A percentile compares a stretch with the other conserved stretches of the same genome.
These are phyloP conservation scores for Silene latifolia DNA, from an alignment of 148 eudicot species.

Conservation along the genomic window DNA sequence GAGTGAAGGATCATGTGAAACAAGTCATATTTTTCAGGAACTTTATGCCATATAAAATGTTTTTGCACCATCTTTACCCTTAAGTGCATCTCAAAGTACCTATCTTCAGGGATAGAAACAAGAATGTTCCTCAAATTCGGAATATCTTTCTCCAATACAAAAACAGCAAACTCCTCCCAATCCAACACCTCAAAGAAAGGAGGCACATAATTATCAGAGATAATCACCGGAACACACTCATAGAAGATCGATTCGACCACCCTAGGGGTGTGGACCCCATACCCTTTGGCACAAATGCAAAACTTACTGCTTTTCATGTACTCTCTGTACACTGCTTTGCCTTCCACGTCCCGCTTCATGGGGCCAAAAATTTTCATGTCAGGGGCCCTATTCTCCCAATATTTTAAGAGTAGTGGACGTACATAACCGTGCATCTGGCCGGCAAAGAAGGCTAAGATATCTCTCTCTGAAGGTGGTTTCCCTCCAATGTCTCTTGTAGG, in stretches of 20 bases:
- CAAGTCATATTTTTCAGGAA: conserved; percentile 67
- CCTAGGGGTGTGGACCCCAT: conserved; percentile 69
- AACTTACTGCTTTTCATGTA: conserved; percentile 78
- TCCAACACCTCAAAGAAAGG: conserved; percentile 73
- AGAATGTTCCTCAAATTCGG: conserved; percentile 68
- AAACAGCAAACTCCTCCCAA: conserved; percentile 72
- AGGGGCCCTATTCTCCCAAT: conserved; percentile 58
- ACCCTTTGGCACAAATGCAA: conserved; percentile 80
- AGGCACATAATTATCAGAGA: conserved; percentile 80
- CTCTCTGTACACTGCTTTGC: conserved; percentile 55
- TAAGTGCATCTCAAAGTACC: conserved; percentile 57
- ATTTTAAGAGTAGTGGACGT: conserved; percentile 58
- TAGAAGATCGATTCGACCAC: conserved; percentile 70
- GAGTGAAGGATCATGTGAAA: conserved; percentile 90
- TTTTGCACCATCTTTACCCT: conserved; percentile 49
- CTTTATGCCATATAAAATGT: conserved; percentile 71
- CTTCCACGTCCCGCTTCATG: conserved; percentile 52
- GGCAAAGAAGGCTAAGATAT: conserved; percentile 68
- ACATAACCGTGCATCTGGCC: conserved; percentile 71
- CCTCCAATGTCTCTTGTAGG: conserved; percentile 64
- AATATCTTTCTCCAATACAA: conserved; percentile 59
- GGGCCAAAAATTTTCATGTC: conserved; percentile 77
- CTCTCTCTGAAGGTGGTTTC: conserved; percentile 50
- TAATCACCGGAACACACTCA: conserved; percentile 75
- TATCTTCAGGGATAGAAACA: conserved; percentile 53